Percentiles rank a stretch among this genome's conserved stretches.
Evolutionary conservation across 1,284 basidiomycete genomes (phyloP).

Genomic region (Pascua guehoae): DNA sequence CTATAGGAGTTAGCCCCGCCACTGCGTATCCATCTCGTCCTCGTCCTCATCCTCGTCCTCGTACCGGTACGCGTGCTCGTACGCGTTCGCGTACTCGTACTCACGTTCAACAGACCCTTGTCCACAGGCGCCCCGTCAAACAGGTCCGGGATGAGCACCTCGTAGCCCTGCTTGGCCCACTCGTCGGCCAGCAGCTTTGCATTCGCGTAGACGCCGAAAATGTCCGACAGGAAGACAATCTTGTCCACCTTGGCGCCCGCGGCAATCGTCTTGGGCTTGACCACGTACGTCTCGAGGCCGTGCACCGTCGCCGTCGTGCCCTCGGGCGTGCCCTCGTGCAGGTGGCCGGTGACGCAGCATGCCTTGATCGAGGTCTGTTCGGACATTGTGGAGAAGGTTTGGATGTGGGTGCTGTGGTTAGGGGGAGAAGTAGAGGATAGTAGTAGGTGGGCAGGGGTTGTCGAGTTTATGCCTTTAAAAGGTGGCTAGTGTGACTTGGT

Average conservation of each 20-base stretch:
- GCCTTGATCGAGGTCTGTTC: slow-evolving; percentile 35
- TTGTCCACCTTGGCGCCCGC: slow-evolving; percentile 49
- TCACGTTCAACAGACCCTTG: too few species aligned
- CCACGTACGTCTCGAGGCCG: slow-evolving; percentile 36
- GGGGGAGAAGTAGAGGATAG: too few species aligned
- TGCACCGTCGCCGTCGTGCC: slow-evolving; percentile 30
- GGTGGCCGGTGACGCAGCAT: slow-evolving; percentile 42
- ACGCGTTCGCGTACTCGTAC: too few species aligned
- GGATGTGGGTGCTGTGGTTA: too few species aligned
- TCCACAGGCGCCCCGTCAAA: slow-evolving; percentile 53
- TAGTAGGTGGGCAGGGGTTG: too few species aligned
- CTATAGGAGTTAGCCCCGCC: too few species aligned
- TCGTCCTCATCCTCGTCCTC: too few species aligned
- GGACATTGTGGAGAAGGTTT: neutral
- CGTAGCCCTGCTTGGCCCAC: slow-evolving; percentile 64
- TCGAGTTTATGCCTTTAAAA: too few species aligned
- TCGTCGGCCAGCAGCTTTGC: slow-evolving; percentile 57
- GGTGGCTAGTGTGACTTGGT: too few species aligned
- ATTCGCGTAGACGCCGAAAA: slow-evolving; percentile 65
- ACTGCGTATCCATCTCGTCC: too few species aligned
- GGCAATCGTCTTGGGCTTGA: slow-evolving; percentile 5
- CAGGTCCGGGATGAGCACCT: slow-evolving; percentile 60
- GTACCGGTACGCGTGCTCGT: too few species aligned
- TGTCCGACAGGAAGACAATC: slow-evolving; percentile 58
- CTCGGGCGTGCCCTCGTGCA: slow-evolving; percentile 36